phyloP scores from a whole-genome alignment of 169 alveolate species.

The Cryptosporidium canis region DNA sequence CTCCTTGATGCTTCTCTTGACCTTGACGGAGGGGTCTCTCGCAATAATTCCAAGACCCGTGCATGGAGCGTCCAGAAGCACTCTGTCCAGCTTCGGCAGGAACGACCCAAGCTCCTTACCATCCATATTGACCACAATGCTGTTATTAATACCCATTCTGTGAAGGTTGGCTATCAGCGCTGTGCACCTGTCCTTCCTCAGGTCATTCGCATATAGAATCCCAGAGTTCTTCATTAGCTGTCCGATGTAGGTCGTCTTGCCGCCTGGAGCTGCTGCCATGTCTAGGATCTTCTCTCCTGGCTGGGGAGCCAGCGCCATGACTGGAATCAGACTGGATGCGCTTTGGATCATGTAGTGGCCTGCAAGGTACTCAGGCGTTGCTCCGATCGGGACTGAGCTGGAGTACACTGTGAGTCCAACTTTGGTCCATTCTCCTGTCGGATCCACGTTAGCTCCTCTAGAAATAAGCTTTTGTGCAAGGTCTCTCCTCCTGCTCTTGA shows the following conservation, averaged over 20 bases:
- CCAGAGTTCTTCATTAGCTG: constrained; percentile 95
- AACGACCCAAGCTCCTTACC: constrained; percentile 89
- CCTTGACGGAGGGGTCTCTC: constrained; percentile 93
- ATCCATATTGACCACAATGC: constrained; percentile 91
- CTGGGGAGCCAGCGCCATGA: constrained; percentile 91
- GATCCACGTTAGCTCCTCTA: constrained; percentile 94
- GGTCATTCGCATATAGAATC: constrained; percentile 92
- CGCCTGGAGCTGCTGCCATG: constrained; percentile 99
- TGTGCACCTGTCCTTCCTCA: constrained; percentile 90
- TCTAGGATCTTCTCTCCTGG: constrained; percentile 93
- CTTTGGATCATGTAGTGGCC: constrained; percentile 96
- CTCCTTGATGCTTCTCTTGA: constrained; percentile 88
- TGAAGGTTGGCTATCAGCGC: constrained; percentile 91
- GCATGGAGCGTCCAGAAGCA: constrained; percentile 95
- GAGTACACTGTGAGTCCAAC: constrained; percentile 93
- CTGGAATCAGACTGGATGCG: constrained; percentile 94
- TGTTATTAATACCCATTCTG: constrained; percentile 93
- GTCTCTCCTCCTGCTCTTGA: constrained; percentile 92
- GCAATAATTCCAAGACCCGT: constrained; percentile 96
- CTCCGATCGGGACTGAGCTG: constrained; percentile 94
- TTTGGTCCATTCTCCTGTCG: constrained; percentile 93
- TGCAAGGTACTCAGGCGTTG: constrained; percentile 96
- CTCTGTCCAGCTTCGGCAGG: constrained; percentile 91
- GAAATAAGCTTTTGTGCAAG: constrained; percentile 90
- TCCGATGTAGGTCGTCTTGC: constrained; percentile 94